phyloP scores from a whole-genome alignment of 495 filamentous ascomycete species.

The Schizothecium vesticola region DNA sequence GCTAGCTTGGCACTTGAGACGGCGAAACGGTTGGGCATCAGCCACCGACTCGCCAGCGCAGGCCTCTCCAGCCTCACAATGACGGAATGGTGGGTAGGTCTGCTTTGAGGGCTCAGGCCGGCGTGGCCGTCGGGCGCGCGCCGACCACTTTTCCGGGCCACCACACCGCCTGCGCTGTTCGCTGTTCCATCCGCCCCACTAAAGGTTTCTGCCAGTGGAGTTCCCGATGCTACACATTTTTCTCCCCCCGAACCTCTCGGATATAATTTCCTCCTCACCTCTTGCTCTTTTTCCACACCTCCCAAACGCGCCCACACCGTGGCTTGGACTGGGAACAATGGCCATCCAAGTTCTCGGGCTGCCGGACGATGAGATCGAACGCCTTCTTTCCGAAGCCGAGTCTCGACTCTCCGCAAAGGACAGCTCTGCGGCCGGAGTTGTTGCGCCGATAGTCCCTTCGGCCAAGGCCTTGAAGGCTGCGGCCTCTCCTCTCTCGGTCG shows the following conservation, averaged over 20 bases:
- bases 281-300: not conserved
- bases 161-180: not conserved
- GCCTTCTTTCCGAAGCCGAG: constrained; percentile 29
- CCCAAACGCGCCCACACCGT: not conserved
- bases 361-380: constrained; percentile 28
- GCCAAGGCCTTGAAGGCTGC: constrained; percentile 9
- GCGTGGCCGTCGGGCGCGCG: not conserved
- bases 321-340: constrained; percentile 13
- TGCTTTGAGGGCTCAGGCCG: constrained; percentile 12
- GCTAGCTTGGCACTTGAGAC: not conserved
- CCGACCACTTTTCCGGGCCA: constrained; percentile 2
- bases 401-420: constrained; percentile 24
- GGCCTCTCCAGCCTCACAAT: constrained; percentile 29
- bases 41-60: constrained; percentile 23
- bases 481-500: constrained; percentile 12
- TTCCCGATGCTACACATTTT: constrained; percentile 7
- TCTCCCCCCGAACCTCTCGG: constrained; percentile 6
- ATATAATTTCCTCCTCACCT: not conserved
- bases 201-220: constrained; percentile 10
- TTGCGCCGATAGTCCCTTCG: constrained; percentile 5
- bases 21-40: constrained; percentile 14
- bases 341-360: constrained; percentile 15
- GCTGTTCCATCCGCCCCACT: constrained; percentile 13
- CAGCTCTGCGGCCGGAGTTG: constrained; percentile 10
- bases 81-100: constrained; percentile 19